Percentiles rank a stretch among this genome's conserved stretches.
These are phyloP conservation scores for Sporothrix inflata DNA, from an alignment of 2,329 filamentous ascomycete genomes.

Conservation along the genomic window DNA sequence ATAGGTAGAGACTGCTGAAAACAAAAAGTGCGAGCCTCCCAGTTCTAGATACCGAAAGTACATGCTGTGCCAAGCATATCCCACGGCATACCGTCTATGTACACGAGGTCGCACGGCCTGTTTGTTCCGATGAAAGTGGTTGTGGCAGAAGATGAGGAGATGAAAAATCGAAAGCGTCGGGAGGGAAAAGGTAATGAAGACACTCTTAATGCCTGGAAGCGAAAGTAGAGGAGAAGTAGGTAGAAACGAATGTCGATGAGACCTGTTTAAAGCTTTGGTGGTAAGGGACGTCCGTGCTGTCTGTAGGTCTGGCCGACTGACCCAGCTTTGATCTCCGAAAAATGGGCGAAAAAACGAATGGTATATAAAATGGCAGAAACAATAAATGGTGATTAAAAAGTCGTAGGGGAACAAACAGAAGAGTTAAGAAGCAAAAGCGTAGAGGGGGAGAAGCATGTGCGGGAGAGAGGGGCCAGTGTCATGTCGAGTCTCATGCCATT, in stretches of 20 bases:
- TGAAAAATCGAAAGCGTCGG: too few relatives aligned
- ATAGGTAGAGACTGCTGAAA: constrained; percentile 25
- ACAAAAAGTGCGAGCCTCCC: constrained; percentile 35
- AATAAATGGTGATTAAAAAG: constrained; percentile 22
- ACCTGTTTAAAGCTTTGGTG: background rate
- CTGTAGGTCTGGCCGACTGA: background rate
- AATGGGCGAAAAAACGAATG: background rate
- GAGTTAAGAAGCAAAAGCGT: constrained; percentile 9
- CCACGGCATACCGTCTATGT: constrained; percentile 55
- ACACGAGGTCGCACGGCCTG: constrained; percentile 46
- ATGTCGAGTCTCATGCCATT: constrained; percentile 30
- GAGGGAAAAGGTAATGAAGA: constrained; percentile 38
- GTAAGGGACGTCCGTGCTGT: background rate
- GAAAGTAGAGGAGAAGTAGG: background rate
- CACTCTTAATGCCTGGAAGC: constrained; percentile 37
- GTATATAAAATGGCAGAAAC: background rate
- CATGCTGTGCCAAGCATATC: constrained; percentile 52
- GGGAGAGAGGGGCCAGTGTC: background rate
- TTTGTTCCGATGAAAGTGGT: constrained; percentile 33
- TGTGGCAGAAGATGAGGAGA: constrained; percentile 27
- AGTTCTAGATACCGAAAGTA: constrained; percentile 54
- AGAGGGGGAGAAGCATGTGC: background rate
- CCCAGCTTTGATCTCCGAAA: background rate
- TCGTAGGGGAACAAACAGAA: background rate
- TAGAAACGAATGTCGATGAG: constrained; percentile 38